A percentile compares a stretch with the other conserved stretches of the same genome.
These are phyloP conservation scores for Venturia nashicola DNA, from an alignment of 2,329 filamentous ascomycete genomes.

Conservation along the genomic window DNA sequence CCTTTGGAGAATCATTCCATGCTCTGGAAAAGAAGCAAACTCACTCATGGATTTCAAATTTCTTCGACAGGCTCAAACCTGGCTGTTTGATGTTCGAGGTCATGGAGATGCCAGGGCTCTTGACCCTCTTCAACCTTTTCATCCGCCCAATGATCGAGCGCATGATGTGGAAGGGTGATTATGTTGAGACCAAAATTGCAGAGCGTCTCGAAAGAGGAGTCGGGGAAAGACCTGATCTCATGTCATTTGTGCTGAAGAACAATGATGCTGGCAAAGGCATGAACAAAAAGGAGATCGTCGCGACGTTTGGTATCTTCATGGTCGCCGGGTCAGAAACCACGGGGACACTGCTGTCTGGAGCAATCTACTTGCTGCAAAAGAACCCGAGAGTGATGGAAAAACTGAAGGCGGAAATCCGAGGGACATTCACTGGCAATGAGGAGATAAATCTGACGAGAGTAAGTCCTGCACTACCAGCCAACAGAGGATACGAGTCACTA, in stretches of 20 bases:
- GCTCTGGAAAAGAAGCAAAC: slow-evolving; percentile 18
- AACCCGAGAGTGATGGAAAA: slow-evolving; percentile 1
- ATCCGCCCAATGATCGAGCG: slow-evolving; percentile 8
- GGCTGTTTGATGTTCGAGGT: slow-evolving; percentile 15
- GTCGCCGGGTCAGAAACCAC: slow-evolving; percentile 9
- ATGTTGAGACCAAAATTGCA: slow-evolving; percentile 18
- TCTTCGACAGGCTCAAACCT: slow-evolving; percentile 17
- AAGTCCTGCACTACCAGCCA: neutral
- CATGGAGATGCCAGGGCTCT: slow-evolving; percentile 10
- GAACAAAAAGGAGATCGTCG: slow-evolving; percentile 18
- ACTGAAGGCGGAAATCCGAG: slow-evolving; percentile 4
- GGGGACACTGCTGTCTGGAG: slow-evolving; percentile 2
- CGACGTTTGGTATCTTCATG: slow-evolving; percentile 16
- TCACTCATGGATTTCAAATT: slow-evolving; percentile 18
- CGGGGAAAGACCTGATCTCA: slow-evolving; percentile 12
- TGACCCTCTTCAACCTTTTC: slow-evolving; percentile 13
- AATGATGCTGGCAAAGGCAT: slow-evolving; percentile 12
- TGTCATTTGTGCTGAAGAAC: slow-evolving; percentile 1
- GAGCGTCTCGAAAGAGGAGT: slow-evolving; percentile 16
- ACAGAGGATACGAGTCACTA: neutral
- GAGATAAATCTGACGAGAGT: slow-evolving; percentile 4
- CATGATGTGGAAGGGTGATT: neutral
- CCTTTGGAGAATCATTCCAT: slow-evolving; percentile 22
- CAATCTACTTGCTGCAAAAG: neutral
- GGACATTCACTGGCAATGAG: neutral